These are phyloP conservation scores for Talaromyces marneffei DNA, from an alignment of 2,329 filamentous ascomycete genomes.

Conservation along the genomic window DNA sequence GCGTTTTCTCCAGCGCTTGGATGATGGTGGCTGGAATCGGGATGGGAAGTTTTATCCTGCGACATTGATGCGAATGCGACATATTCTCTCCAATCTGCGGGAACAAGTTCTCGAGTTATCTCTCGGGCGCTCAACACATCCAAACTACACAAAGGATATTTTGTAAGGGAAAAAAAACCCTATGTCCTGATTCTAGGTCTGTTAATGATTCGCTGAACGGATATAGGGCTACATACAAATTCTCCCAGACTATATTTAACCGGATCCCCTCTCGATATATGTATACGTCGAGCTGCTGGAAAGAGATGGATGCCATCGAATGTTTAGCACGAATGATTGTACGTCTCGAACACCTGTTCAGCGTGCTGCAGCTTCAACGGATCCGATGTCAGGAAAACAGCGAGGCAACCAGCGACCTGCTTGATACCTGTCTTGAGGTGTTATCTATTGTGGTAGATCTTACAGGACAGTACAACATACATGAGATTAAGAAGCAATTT, in stretches of 20 bases:
- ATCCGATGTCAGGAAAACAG: constrained; percentile 18
- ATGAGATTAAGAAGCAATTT: constrained; percentile 15
- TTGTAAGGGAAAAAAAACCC: neutral
- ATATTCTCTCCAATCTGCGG: constrained; percentile 17
- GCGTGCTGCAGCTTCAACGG: constrained; percentile 19
- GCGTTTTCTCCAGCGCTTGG: constrained; percentile 12
- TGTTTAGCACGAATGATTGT: constrained; percentile 15
- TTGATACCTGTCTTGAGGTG: constrained; percentile 19
- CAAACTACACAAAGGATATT: neutral
- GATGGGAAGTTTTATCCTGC: constrained; percentile 17
- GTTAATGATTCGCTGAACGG: neutral
- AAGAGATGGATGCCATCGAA: constrained; percentile 8
- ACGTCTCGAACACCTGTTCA: constrained; percentile 19
- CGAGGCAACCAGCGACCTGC: constrained; percentile 15
- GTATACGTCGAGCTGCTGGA: constrained; percentile 18
- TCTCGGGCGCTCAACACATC: constrained; percentile 11
- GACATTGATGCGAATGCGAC: constrained; percentile 18
- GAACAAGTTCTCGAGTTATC: constrained; percentile 20
- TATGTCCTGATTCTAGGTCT: neutral
- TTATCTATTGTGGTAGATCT: constrained; percentile 19
- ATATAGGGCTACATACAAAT: constrained; percentile 13
- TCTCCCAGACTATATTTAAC: constrained; percentile 16
- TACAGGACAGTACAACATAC: constrained; percentile 13
- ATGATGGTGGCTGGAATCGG: constrained; percentile 18
- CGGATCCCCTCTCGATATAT: constrained; percentile 17